phyloP scores from a whole-genome alignment of 306 rosid genomes.

The Canavalia ensiformis region DNA sequence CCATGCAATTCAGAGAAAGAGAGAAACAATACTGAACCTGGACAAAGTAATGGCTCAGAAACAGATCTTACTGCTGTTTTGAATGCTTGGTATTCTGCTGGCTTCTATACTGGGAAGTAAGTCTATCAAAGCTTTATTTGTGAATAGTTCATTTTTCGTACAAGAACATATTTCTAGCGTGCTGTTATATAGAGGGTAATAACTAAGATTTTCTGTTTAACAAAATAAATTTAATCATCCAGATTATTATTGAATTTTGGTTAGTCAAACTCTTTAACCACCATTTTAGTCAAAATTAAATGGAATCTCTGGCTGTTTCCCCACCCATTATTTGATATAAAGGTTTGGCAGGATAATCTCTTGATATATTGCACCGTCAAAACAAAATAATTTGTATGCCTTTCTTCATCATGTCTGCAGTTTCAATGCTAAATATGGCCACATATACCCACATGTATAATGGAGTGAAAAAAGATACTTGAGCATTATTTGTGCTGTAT shows the following conservation, averaged over 20 bases:
- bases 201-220: not conserved
- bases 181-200: not conserved
- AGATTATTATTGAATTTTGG: conserved; percentile 14
- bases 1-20: conserved; percentile 56
- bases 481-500: conserved; percentile 24
- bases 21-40: conserved; percentile 45
- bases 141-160: conserved; percentile 6
- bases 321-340: not conserved
- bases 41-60: conserved; percentile 57
- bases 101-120: conserved; percentile 89
- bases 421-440: not conserved
- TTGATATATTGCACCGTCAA: conserved; percentile 32
- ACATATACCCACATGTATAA: not conserved
- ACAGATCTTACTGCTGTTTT: conserved; percentile 71
- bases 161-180: conserved; percentile 24
- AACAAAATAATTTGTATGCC: not conserved
- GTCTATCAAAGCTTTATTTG: conserved; percentile 30
- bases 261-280: conserved; percentile 1
- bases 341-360: conserved; percentile 1
- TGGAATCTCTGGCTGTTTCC: not conserved
- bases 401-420: not conserved
- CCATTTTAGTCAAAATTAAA: conserved; percentile 29
- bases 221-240: not conserved
- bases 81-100: conserved; percentile 96
- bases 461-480: not conserved